A percentile compares a stretch with the other conserved stretches of the same genome.
phyloP scores from a whole-genome alignment of 495 filamentous ascomycete species.

The Staphylotrichum longicolle region DNA sequence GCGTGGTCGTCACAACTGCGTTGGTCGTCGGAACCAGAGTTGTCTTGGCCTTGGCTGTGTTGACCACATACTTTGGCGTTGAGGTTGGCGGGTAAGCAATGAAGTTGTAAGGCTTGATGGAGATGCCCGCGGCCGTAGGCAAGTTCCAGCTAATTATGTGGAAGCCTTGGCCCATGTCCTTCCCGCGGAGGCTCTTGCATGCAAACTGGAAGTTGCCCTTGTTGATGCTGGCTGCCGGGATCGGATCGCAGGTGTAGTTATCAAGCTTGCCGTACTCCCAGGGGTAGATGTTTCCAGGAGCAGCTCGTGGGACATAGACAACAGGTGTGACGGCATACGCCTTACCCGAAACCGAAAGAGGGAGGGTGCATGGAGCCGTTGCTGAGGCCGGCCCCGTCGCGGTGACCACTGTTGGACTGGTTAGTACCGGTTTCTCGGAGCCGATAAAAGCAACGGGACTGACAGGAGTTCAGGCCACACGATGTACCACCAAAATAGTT shows the following conservation, averaged over 20 bases:
- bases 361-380: slow-evolving; percentile 9
- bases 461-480: slow-evolving; percentile 6
- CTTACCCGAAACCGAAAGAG: slow-evolving; percentile 15
- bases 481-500: slow-evolving; percentile 14
- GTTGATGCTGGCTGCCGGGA: slow-evolving; percentile 18
- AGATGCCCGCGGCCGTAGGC: slow-evolving; percentile 15
- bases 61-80: slow-evolving; percentile 18
- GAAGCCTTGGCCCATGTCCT: slow-evolving; percentile 4
- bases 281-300: background rate
- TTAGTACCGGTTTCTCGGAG: background rate
- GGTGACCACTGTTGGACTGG: too few species aligned
- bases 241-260: slow-evolving; percentile 12
- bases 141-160: slow-evolving; percentile 16
- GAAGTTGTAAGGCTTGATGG: slow-evolving; percentile 14
- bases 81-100: slow-evolving; percentile 1
- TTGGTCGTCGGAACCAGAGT: slow-evolving; percentile 9
- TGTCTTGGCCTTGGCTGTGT: slow-evolving; percentile 12
- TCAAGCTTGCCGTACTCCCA: background rate
- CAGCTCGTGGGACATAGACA: background rate
- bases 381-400: background rate
- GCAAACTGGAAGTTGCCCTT: slow-evolving; percentile 19
- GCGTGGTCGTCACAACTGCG: slow-evolving; percentile 1
- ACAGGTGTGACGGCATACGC: slow-evolving; percentile 12
- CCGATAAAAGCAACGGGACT: background rate
- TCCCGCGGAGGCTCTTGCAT: slow-evolving; percentile 12